phyloP scores from a whole-genome alignment of 2,329 filamentous ascomycete species.

The Zopfia rhizophila region DNA sequence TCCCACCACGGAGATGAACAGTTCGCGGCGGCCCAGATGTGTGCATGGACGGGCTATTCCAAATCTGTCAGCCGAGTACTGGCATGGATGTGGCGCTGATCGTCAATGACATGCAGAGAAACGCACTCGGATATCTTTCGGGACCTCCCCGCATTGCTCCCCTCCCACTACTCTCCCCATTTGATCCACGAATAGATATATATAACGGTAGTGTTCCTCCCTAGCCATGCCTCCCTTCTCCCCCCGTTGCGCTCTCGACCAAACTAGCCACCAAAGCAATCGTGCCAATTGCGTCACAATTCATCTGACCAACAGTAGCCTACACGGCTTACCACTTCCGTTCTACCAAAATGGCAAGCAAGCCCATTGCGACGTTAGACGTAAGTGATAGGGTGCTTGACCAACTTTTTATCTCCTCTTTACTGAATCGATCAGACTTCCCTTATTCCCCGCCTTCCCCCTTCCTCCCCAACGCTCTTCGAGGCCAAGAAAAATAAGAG shows the following conservation, averaged over 20 bases:
- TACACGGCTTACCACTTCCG: conserved; percentile 39
- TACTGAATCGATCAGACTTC: conserved; percentile 62
- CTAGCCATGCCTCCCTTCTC: conserved; percentile 37
- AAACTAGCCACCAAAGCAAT: conserved; percentile 43
- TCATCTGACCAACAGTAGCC: conserved; percentile 32
- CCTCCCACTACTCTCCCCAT: conserved; percentile 22
- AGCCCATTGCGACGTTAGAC: conserved; percentile 53
- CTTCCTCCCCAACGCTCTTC: conserved; percentile 78
- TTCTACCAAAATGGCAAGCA: conserved; percentile 46
- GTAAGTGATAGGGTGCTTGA: conserved; percentile 25
- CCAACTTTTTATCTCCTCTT: background rate
- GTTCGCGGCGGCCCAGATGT: no score
- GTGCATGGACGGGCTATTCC: no score
- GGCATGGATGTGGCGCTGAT: conserved; percentile 27
- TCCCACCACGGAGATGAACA: no score
- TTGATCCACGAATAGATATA: conserved; percentile 25
- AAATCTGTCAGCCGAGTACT: no score
- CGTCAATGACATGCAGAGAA: conserved; percentile 22
- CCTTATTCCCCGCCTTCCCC: conserved; percentile 74
- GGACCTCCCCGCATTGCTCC: conserved; percentile 29
- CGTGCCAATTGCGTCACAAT: conserved; percentile 30
- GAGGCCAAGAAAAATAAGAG: conserved; percentile 79
- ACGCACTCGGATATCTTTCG: conserved; percentile 29
- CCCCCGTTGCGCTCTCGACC: conserved; percentile 42
- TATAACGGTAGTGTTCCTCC: conserved; percentile 14